Conservation (phyloP, 2,329 filamentous ascomycete species). For the Colletotrichum brevisporum region DNA sequence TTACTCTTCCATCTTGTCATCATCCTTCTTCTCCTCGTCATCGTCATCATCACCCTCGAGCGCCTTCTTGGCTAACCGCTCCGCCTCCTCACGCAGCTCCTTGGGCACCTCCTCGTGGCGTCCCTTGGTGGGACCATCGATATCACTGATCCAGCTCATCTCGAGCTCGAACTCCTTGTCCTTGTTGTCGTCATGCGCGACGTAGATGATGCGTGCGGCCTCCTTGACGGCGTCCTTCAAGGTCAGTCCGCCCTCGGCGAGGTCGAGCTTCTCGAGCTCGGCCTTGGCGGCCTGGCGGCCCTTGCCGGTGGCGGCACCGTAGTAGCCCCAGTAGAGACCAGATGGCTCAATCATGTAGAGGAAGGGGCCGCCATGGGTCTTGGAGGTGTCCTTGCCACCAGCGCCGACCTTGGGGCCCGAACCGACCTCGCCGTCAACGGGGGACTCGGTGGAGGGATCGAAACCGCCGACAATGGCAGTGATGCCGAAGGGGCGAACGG, state of each 20-base stretch:
- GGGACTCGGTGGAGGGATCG: conserved; percentile 88
- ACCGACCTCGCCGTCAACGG: conserved; percentile 93
- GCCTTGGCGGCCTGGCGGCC: conserved; percentile 97
- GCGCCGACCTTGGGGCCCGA: conserved; percentile 82
- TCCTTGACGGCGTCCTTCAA: conserved; percentile 93
- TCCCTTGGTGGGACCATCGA: conserved; percentile 90
- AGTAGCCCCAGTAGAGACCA: conserved; percentile 98
- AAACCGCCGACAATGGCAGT: conserved; percentile 94
- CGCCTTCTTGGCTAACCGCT: conserved; percentile 91
- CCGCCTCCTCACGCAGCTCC: conserved; percentile 90
- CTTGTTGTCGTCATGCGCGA: conserved; percentile 98
- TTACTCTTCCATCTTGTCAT: conserved; percentile 93
- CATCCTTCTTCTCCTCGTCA: conserved; percentile 68
- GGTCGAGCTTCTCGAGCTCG: conserved; percentile 97
- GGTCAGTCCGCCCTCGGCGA: conserved; percentile 81
- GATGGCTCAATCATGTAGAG: conserved; percentile 99
- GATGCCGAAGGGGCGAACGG: conserved; percentile 95
- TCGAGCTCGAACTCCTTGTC: conserved; percentile 99
- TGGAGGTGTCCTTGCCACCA: conserved; percentile 83
- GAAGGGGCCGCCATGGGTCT: conserved; percentile 88
- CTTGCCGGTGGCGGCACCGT: conserved; percentile 97
- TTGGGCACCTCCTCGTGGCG: conserved; percentile 94
- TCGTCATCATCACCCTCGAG: conserved; percentile 90
- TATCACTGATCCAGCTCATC: conserved; percentile 96
- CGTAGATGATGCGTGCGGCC: conserved; percentile 96